phyloP scores from a whole-genome alignment of 2,329 filamentous ascomycete species.

The Furcasterigmium furcatum region DNA sequence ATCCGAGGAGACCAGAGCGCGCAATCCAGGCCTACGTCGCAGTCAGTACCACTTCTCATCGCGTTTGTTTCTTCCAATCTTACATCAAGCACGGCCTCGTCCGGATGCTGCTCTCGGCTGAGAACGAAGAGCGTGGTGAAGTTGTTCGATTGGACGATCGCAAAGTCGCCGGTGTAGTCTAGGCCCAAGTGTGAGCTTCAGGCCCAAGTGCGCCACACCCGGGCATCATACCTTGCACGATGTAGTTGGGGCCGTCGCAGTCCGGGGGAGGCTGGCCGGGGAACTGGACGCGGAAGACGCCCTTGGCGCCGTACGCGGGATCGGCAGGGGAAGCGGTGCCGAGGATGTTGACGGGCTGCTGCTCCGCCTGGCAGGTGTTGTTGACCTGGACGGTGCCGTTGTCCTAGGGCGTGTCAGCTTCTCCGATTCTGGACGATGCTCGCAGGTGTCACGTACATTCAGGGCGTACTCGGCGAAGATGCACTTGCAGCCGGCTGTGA shows the following conservation, averaged over 20 bases:
- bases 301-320: constrained; percentile 21
- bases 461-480: constrained; percentile 25
- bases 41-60: neutral
- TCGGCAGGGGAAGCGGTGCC: constrained; percentile 21
- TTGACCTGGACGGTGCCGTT: constrained; percentile 26
- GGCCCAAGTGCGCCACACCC: too few relatives aligned
- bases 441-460: constrained; percentile 16
- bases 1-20: constrained; percentile 18
- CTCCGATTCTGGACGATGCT: too few relatives aligned
- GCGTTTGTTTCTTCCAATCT: constrained; percentile 5
- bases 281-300: constrained; percentile 25
- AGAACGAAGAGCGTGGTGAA: constrained; percentile 27
- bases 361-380: constrained; percentile 24
- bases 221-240: constrained; percentile 25
- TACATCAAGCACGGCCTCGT: constrained; percentile 21
- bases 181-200: neutral
- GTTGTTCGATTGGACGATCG: constrained; percentile 26
- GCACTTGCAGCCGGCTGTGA: constrained; percentile 26
- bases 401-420: constrained; percentile 13
- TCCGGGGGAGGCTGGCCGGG: constrained; percentile 20
- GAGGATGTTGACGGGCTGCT: constrained; percentile 22
- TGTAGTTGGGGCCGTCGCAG: constrained; percentile 28
- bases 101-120: constrained; percentile 22
- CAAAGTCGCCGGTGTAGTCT: constrained; percentile 26
- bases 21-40: constrained; percentile 18